Evolutionary conservation across 169 alveolate genomes (phyloP), one percentile per base, ranked within the genome.

Genomic region (Babesia sp.): DNA sequence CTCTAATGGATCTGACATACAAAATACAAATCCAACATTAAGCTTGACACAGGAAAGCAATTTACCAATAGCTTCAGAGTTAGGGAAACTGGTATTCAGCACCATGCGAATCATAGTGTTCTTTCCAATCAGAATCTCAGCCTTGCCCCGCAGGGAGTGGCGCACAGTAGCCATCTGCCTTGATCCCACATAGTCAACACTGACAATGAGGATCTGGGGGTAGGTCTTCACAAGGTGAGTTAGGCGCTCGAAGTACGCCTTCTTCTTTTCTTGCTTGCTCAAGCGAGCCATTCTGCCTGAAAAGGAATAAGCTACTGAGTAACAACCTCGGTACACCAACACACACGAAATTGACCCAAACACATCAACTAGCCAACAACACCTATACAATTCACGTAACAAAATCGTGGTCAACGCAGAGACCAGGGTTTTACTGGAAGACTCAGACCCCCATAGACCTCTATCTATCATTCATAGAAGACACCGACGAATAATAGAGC

Each of bases 1-100:
- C 58, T 95, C 98, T 60, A 93, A 85, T 33, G 97, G 95, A 84
- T 95, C 97, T 41, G 90, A 96, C 69, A 93, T 95, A 76, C 99
- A 96, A 93, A 98, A 97, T 71, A 98, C 96, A 84, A 97, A 90
- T 45, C 99, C 99, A 59, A 97, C 92, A 83, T 98, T 97, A 66
- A 95, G 94, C 83, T 94, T 94, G 60, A 96, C 91, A 44, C 87
- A 79, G 54, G 91, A 88, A 14, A 91, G 91, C 44, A 95, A 83
- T 54, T 95, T 87, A 76, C 90, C 89, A 63, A 94, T 97, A 37
- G 96, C 84, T 76, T 92, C 92, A 36, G 90, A 91, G 75, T 46
- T 91, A 83, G 86, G 88, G 48, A 87, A 87, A 76, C 81, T 86
- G 56, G 90, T 91, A 86, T 92, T 86, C 51, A 95, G 83, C 56